Evolutionary conservation across 352 stramenopile species (phyloP), one percentile per base, ranked within the genome.

Genomic region (Pythium diclinum): DNA sequence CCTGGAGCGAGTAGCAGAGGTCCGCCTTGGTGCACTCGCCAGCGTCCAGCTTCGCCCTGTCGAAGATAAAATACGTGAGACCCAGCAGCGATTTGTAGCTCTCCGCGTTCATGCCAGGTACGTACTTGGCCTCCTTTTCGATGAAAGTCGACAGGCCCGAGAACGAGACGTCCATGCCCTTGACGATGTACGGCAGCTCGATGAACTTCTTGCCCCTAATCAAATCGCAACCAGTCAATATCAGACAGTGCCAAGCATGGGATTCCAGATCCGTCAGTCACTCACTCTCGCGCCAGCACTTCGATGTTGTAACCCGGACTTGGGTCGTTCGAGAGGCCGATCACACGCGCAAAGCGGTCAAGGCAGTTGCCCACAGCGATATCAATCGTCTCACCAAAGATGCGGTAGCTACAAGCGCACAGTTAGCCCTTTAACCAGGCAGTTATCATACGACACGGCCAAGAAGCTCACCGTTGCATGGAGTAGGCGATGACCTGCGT

Each of bases 311-410:
- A 99, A 30, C 97, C 97, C 0, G 98, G 98, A 56, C 83, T 98
- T 5, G 98, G 98, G 73, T 99, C 97, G 72, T 99, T 99, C 32
- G 91, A 98, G 21, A 99, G 85, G 49, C 89, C 89, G 34, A 99
- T 78, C 4, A 98, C 87, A 48, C 97, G 84, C 32, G 95, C 96
- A 72, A 99, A 99, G 33, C 97, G 87, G 83, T 99, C 98, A 44
- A 99, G 82, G 75, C 97, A 99, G 81, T 99, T 99, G 36, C 98
- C 98, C 23, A 99, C 96, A 5, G 98, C 97, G 67, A 99, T 99
- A 81, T 99, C 98, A 74, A 99, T 99, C 11, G 98, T 99, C 82
- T 99, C 98, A 32, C 98, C 98, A 78, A 99, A 99, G 59, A 99
- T 99, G 40, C 96, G 85, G 75, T 99, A 99, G 52, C 95, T 89